These are phyloP conservation scores for Senna tora DNA, from an alignment of 306 rosid genomes.

Conservation along the genomic window DNA sequence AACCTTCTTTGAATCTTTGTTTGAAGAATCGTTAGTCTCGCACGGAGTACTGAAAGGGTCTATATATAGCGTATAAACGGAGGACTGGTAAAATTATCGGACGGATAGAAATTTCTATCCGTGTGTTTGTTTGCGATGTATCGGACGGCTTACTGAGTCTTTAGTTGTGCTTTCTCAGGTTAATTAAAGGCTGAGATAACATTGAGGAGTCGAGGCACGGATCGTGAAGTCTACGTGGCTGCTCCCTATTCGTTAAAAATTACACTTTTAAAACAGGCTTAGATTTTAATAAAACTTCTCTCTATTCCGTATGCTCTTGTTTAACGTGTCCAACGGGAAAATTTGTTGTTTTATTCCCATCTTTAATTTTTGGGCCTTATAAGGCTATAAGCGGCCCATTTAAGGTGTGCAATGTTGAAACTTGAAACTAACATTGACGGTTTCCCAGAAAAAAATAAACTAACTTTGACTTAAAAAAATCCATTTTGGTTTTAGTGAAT, in stretches of 20 bases:
- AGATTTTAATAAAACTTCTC: neutral
- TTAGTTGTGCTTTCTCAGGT: constrained; percentile 52
- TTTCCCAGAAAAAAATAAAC: no score
- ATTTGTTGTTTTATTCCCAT: no score
- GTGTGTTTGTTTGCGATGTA: constrained; percentile 48
- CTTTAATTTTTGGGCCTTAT: no score
- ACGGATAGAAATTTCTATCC: constrained; percentile 46
- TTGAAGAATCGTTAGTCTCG: constrained; percentile 10
- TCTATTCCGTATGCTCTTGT: neutral
- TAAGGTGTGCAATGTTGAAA: no score
- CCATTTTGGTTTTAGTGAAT: no score
- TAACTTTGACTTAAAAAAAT: no score
- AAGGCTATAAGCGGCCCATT: no score
- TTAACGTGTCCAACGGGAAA: no score
- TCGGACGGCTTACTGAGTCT: constrained; percentile 37
- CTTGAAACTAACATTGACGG: no score
- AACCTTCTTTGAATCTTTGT: neutral
- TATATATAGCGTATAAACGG: constrained; percentile 43
- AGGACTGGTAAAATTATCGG: constrained; percentile 9
- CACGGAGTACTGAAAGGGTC: rapidly evolving
- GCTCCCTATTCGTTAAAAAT: constrained; percentile 41
- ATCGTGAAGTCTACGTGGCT: constrained; percentile 33
- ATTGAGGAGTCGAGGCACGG: constrained; percentile 36
- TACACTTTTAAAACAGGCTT: neutral
- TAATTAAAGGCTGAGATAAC: constrained; percentile 42